Conservation (phyloP, 2,329 filamentous ascomycete genomes). For the Thelonectria olida region DNA sequence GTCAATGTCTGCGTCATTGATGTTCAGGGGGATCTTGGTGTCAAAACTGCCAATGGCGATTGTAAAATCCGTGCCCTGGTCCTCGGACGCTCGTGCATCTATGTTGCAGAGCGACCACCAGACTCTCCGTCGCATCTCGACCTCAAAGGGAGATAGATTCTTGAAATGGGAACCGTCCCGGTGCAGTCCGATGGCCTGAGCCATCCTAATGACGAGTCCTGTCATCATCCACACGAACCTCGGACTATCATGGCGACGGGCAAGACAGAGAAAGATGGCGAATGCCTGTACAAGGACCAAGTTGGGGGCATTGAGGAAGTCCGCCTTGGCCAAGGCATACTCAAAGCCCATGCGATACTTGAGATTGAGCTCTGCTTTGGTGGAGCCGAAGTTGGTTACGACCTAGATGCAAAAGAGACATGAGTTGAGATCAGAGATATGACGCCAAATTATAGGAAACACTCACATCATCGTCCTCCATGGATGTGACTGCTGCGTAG, state of each 20-base stretch:
- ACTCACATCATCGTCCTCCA: conserved; percentile 66
- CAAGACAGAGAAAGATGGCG: conserved; percentile 64
- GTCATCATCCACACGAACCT: conserved; percentile 71
- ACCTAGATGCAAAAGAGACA: conserved; percentile 49
- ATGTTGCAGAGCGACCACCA: conserved; percentile 70
- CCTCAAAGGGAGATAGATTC: conserved; percentile 66
- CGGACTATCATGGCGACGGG: conserved; percentile 61
- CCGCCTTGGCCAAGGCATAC: conserved; percentile 68
- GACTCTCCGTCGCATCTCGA: conserved; percentile 69
- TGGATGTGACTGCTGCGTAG: conserved; percentile 63
- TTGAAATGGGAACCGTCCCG: conserved; percentile 63
- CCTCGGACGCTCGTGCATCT: conserved; percentile 68
- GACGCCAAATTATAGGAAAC: background rate
- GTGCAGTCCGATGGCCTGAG: conserved; percentile 63
- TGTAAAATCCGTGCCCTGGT: conserved; percentile 63
- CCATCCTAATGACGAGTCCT: conserved; percentile 67
- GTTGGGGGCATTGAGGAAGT: conserved; percentile 68
- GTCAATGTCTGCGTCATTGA: conserved; percentile 63
- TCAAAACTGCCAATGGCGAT: conserved; percentile 59
- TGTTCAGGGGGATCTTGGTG: conserved; percentile 63
- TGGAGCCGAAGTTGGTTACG: conserved; percentile 56
- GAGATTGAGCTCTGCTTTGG: conserved; percentile 55
- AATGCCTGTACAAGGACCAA: conserved; percentile 70
- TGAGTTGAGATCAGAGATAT: conserved; percentile 1
- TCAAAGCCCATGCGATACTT: conserved; percentile 65